Conservation (phyloP, 768 basidiomycete genomes). For the Lactarius indigo region DNA sequence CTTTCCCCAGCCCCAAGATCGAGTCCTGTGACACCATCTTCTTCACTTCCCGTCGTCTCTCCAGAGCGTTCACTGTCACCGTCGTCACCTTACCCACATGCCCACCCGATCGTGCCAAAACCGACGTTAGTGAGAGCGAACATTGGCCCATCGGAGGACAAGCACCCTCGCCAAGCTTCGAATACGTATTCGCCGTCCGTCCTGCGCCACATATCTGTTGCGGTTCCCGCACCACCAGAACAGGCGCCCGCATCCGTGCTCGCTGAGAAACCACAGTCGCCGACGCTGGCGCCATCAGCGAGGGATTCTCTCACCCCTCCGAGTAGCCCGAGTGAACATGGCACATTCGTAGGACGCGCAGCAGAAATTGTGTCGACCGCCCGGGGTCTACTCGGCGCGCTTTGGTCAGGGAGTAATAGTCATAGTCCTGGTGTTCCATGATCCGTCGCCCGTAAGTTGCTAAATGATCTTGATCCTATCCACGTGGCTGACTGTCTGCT, state of each 20-base stretch:
- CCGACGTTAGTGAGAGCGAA: slow-evolving; percentile 4
- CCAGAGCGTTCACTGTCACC: not conserved
- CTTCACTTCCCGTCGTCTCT: not conserved
- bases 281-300: slow-evolving; percentile 16
- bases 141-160: not conserved
- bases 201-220: slow-evolving; percentile 15
- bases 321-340: slow-evolving; percentile 19
- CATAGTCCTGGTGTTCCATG: slow-evolving; percentile 18
- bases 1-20: not conserved
- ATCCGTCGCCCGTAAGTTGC: not conserved
- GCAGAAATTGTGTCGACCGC: slow-evolving; percentile 80
- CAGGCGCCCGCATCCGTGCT: slow-evolving; percentile 17
- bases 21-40: not conserved
- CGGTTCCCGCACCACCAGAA: slow-evolving; percentile 9
- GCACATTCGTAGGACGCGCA: slow-evolving; percentile 54
- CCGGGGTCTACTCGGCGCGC: slow-evolving; percentile 66
- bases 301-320: slow-evolving; percentile 32
- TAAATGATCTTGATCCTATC: not conserved
- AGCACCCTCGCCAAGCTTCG: slow-evolving; percentile 18
- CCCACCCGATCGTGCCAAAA: not conserved
- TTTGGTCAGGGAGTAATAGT: slow-evolving; percentile 42
- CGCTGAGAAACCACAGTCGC: slow-evolving; percentile 10
- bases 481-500: not conserved
- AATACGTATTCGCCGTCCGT: slow-evolving; percentile 18
- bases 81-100: not conserved